A percentile compares a stretch with the other conserved stretches of the same genome.
These are phyloP conservation scores for Corymbia citriodora DNA, from an alignment of 441 rosid genomes.

Conservation along the genomic window DNA sequence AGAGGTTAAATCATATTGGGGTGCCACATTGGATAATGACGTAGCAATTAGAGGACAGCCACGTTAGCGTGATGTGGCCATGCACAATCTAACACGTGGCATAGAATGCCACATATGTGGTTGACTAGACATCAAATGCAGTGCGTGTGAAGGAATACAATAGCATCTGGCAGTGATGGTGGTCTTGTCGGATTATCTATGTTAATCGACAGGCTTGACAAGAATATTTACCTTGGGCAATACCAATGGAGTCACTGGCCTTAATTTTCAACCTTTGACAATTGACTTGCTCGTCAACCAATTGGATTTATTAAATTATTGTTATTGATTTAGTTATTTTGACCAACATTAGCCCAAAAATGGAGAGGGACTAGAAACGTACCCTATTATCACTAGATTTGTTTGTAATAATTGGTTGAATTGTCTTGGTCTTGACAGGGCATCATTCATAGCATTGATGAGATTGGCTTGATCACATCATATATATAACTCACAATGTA, in stretches of 20 bases:
- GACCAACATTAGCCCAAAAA: not conserved
- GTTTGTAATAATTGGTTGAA: not conserved
- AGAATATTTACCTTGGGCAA: not conserved
- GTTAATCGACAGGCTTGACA: not conserved
- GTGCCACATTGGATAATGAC: not conserved
- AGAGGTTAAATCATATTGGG: not conserved
- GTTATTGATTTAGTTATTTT: not conserved
- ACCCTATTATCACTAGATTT: not conserved
- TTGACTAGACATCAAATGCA: no score
- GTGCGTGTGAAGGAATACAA: no score
- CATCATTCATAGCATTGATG: not conserved
- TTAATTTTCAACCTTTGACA: not conserved
- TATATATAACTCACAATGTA: not conserved
- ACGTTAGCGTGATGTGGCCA: not conserved
- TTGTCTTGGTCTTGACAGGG: not conserved
- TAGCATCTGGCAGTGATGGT: not conserved
- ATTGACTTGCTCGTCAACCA: not conserved
- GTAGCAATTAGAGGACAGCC: not conserved
- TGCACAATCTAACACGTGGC: not conserved
- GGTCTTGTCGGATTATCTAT: not conserved
- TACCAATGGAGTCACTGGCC: not conserved
- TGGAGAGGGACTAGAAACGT: not conserved
- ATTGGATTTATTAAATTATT: not conserved
- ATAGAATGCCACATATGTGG: no score
- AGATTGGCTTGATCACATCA: not conserved